A percentile compares a stretch with the other conserved stretches of the same genome.
These are phyloP conservation scores for Cordyceps militaris DNA, from an alignment of 2,329 filamentous ascomycete genomes.

Conservation along the genomic window DNA sequence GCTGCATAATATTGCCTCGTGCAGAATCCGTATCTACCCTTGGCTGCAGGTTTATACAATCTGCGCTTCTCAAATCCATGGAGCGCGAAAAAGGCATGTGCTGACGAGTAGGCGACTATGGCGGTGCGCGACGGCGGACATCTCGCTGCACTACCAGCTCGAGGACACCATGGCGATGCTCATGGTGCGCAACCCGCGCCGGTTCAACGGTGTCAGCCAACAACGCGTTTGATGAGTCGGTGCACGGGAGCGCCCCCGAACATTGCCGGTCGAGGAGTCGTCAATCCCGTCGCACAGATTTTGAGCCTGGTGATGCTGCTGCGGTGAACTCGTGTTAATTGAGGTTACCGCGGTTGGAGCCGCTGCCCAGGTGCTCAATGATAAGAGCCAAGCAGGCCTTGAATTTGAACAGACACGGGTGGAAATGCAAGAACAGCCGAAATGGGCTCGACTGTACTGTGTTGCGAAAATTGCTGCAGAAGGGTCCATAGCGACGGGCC, in stretches of 20 bases:
- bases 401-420: constrained; percentile 58
- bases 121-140: constrained; percentile 34
- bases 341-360: constrained; percentile 58
- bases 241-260: constrained; percentile 67
- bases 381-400: constrained; percentile 30
- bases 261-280: constrained; percentile 63
- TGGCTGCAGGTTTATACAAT: constrained; percentile 39
- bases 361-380: constrained; percentile 57
- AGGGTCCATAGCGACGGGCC: neutral
- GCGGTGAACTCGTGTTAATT: constrained; percentile 60
- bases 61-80: constrained; percentile 33
- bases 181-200: constrained; percentile 39
- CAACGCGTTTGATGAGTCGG: constrained; percentile 58
- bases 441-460: constrained; percentile 54
- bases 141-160: constrained; percentile 39
- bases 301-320: constrained; percentile 69
- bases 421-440: constrained; percentile 56
- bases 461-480: neutral
- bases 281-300: constrained; percentile 66
- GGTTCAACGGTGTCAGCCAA: constrained; percentile 43
- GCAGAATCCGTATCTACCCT: no score
- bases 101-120: constrained; percentile 43
- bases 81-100: constrained; percentile 46
- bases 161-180: constrained; percentile 42
- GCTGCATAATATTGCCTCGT: neutral